Conservation (phyloP, 2,329 filamentous ascomycete species). For the Blastomyces parvus region DNA sequence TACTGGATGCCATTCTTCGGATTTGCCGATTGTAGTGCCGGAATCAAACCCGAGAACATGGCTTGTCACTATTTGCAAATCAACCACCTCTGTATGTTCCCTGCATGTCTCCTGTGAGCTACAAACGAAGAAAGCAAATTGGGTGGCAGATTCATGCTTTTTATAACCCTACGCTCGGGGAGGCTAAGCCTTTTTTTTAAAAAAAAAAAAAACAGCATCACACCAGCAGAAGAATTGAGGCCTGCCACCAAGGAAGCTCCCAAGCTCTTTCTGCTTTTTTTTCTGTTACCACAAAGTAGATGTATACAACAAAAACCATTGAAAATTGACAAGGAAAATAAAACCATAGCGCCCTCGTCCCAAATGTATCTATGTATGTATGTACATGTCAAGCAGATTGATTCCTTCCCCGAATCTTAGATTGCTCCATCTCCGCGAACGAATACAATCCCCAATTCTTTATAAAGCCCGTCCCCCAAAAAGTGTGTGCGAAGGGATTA, state of each 20-base stretch:
- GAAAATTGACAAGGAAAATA: not conserved
- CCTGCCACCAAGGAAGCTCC: not conserved
- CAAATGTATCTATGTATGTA: slow-evolving; percentile 5
- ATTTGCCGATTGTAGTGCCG: not conserved
- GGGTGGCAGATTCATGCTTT: not conserved
- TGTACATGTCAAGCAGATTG: slow-evolving; percentile 6
- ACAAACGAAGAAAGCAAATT: not conserved
- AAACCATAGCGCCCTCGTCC: slow-evolving; percentile 4
- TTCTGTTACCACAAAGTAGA: not conserved
- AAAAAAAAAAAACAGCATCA: not conserved
- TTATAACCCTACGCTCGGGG: not conserved
- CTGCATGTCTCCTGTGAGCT: not conserved
- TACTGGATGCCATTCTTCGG: not conserved
- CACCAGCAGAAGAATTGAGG: not conserved
- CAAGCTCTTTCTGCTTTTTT: not conserved
- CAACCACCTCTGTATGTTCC: no score
- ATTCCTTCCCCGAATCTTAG: not conserved
- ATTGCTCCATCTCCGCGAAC: not conserved
- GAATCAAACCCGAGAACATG: not conserved
- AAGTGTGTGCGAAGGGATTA: not conserved
- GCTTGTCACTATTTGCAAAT: not conserved
- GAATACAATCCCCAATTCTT: not conserved
- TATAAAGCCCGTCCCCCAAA: no score
- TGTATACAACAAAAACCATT: not conserved
- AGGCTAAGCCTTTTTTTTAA: not conserved